Percentiles rank a stretch among this genome's conserved stretches.
phyloP scores from a whole-genome alignment of 1,284 basidiomycete species.

The Pholiota adiposa region DNA sequence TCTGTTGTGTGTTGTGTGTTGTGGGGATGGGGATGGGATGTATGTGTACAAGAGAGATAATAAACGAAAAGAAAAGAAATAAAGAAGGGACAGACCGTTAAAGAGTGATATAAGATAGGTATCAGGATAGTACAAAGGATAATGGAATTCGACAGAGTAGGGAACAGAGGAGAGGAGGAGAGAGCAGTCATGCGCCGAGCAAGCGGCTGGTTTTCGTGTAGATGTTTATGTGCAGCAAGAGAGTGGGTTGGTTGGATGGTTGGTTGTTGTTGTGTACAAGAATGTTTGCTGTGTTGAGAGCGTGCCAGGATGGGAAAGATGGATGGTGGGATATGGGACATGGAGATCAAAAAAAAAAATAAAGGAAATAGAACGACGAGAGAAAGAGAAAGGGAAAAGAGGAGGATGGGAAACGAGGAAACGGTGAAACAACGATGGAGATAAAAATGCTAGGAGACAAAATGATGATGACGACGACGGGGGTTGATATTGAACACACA shows the following conservation, averaged over 20 bases:
- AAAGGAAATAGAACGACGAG: background rate
- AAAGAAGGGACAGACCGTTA: background rate
- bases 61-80: too few relatives aligned
- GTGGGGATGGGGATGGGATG: background rate
- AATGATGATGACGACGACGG: too few relatives aligned
- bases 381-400: background rate
- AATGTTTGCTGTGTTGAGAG: too few relatives aligned
- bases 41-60: background rate
- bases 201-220: too few relatives aligned
- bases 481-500: too few relatives aligned
- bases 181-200: background rate
- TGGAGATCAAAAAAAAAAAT: background rate
- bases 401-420: background rate
- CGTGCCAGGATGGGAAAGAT: background rate
- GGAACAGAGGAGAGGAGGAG: background rate
- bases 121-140: background rate
- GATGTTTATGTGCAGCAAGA: too few relatives aligned
- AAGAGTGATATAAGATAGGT: background rate
- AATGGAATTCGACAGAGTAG: too few relatives aligned
- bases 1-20: too few relatives aligned
- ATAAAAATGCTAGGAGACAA: too few relatives aligned
- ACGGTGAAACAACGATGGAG: background rate
- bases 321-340: background rate
- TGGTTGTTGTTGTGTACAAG: conserved; percentile 2
- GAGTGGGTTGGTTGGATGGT: background rate